These are phyloP conservation scores for Cenchrus americanus DNA, from an alignment of 176 grass and related monocot genomes.

Conservation along the genomic window DNA sequence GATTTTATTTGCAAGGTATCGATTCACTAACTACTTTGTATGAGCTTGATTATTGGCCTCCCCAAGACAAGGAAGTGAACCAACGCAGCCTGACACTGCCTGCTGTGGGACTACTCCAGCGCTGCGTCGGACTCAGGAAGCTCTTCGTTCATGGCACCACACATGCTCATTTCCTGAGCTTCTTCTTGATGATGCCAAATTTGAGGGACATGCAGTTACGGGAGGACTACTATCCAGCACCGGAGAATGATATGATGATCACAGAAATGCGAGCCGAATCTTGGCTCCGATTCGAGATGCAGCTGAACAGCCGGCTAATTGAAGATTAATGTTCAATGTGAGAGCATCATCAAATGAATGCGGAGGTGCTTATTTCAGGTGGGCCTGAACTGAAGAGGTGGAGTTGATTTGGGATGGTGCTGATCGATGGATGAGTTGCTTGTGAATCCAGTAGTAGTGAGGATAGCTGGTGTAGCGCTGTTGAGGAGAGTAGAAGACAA, in stretches of 20 bases:
- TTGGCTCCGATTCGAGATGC: constrained; percentile 72
- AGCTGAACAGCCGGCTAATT: constrained; percentile 58
- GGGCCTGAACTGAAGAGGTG: neutral
- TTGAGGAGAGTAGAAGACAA: constrained; percentile 5
- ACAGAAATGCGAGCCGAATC: constrained; percentile 91
- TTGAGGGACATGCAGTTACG: constrained; percentile 88
- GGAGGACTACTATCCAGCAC: constrained; percentile 97
- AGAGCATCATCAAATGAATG: constrained; percentile 3
- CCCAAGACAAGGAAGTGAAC: constrained; percentile 95
- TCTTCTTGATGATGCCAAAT: constrained; percentile 63
- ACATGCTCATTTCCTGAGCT: constrained; percentile 91
- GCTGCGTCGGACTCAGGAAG: constrained; percentile 66
- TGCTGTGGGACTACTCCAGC: constrained; percentile 59
- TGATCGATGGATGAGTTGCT: neutral
- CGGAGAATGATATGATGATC: constrained; percentile 97
- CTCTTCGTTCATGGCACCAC: constrained; percentile 93
- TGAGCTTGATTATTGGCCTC: constrained; percentile 98
- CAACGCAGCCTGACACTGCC: constrained; percentile 83
- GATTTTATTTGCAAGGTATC: constrained; percentile 86
- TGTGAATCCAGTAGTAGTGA: neutral
- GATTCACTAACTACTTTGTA: constrained; percentile 52
- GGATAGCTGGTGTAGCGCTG: neutral
- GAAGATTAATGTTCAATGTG: constrained; percentile 47
- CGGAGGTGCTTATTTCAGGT: neutral
- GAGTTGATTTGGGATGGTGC: neutral